phyloP scores from a whole-genome alignment of 805 yeast species.

The Pichia thaimueangensis region DNA sequence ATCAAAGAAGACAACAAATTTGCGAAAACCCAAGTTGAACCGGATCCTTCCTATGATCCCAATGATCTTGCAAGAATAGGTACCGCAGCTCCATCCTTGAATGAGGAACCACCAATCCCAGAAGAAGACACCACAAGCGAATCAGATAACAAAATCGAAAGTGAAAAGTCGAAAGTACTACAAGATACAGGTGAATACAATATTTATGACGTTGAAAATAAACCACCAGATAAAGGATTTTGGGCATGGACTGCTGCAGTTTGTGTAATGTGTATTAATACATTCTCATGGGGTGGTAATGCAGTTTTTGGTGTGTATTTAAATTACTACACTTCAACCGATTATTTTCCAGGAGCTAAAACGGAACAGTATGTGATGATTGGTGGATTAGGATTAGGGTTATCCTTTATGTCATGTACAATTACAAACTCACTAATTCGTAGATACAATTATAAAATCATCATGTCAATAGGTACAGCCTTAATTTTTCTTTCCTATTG shows the following conservation, averaged over 20 bases:
- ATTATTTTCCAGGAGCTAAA: conserved; percentile 43
- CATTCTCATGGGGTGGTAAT: conserved; percentile 51
- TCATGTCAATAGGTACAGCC: conserved; percentile 38
- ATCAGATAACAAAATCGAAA: background rate
- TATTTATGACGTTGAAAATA: conserved; percentile 21
- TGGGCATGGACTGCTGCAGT: conserved; percentile 45
- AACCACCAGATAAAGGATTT: conserved; percentile 39
- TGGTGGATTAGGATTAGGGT: conserved; percentile 46
- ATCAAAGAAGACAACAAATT: conserved; percentile 26
- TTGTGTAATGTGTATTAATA: conserved; percentile 27
- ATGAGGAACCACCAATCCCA: too few relatives aligned
- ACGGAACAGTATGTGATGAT: conserved; percentile 48
- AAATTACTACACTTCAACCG: conserved; percentile 37
- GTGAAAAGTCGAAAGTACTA: background rate
- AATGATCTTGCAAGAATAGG: background rate
- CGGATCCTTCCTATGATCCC: conserved; percentile 7
- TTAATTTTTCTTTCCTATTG: conserved; percentile 36
- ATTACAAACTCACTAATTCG: conserved; percentile 41
- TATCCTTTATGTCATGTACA: conserved; percentile 61
- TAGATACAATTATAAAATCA: conserved; percentile 42
- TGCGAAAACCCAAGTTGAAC: conserved; percentile 17
- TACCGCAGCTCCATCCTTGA: background rate
- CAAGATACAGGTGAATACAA: conserved; percentile 30
- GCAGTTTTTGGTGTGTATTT: conserved; percentile 50
- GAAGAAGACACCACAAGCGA: too few relatives aligned